Evolutionary conservation across 2,329 filamentous ascomycete genomes (phyloP).

Genomic region (Alternaria ethzedia): DNA sequence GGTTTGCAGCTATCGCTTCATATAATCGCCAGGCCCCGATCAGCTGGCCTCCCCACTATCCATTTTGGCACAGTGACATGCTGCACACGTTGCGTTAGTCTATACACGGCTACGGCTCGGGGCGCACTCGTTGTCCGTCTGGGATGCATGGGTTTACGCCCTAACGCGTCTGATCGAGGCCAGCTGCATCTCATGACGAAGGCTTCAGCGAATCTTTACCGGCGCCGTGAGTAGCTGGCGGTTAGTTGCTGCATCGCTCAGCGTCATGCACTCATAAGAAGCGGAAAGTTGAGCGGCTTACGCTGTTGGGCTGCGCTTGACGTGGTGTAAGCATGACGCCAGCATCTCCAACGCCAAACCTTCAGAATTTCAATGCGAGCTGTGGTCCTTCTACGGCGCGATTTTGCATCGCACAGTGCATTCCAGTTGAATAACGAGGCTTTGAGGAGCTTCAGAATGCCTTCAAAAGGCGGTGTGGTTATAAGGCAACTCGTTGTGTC

Average conservation of each 20-base stretch:
- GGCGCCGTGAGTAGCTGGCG: slow-evolving; percentile 24
- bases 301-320: slow-evolving; percentile 1
- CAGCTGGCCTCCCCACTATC: slow-evolving; percentile 29
- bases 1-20: slow-evolving; percentile 17
- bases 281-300: slow-evolving; percentile 12
- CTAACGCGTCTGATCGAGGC: slow-evolving; percentile 33
- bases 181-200: slow-evolving; percentile 26
- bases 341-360: slow-evolving; percentile 9
- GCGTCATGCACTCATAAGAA: slow-evolving; percentile 19
- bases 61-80: slow-evolving; percentile 34
- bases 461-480: slow-evolving; percentile 21
- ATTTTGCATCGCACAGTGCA: not conserved
- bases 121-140: slow-evolving; percentile 32
- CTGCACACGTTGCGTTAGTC: slow-evolving; percentile 34
- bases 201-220: slow-evolving; percentile 14
- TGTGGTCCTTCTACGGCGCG: not conserved
- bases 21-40: slow-evolving; percentile 25
- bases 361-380: not conserved
- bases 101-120: slow-evolving; percentile 45
- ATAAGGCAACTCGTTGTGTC: slow-evolving; percentile 4
- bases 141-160: slow-evolving; percentile 20
- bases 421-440: not conserved
- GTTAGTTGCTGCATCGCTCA: slow-evolving; percentile 29
- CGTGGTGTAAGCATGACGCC: slow-evolving; percentile 17
- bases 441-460: not conserved